These are phyloP conservation scores for Clarireedia homoeocarpa DNA, from an alignment of 2,329 filamentous ascomycete species.

Conservation along the genomic window DNA sequence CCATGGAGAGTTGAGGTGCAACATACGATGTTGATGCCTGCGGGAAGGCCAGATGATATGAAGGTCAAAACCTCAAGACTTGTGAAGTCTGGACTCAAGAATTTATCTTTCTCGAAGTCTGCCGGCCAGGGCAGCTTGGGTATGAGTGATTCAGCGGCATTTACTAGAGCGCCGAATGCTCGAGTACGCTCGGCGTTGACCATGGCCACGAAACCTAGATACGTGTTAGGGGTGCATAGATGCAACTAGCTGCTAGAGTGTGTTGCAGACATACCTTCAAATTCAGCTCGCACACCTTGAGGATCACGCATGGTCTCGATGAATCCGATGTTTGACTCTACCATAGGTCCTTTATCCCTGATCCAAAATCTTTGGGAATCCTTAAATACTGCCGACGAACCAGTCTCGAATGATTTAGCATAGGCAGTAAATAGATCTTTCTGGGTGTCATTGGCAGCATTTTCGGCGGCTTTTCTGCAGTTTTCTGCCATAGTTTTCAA, in stretches of 20 bases:
- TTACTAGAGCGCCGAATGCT: slow-evolving; percentile 79
- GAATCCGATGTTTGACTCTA: slow-evolving; percentile 77
- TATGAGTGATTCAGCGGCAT: slow-evolving; percentile 73
- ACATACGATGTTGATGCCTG: slow-evolving; percentile 52
- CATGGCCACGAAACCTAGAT: slow-evolving; percentile 57
- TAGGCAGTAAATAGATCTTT: slow-evolving; percentile 68
- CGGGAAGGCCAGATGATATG: slow-evolving; percentile 54
- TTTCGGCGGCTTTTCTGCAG: slow-evolving; percentile 59
- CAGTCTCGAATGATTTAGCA: slow-evolving; percentile 64
- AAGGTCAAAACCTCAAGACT: slow-evolving; percentile 88
- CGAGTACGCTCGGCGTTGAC: slow-evolving; percentile 87
- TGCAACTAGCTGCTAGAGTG: neutral
- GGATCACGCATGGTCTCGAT: slow-evolving; percentile 83
- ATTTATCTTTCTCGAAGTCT: slow-evolving; percentile 94
- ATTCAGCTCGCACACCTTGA: slow-evolving; percentile 72
- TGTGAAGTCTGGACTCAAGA: slow-evolving; percentile 91
- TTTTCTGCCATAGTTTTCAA: slow-evolving; percentile 62
- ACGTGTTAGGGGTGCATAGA: neutral
- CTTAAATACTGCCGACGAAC: slow-evolving; percentile 71
- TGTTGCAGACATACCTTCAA: slow-evolving; percentile 51
- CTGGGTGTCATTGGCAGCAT: slow-evolving; percentile 67
- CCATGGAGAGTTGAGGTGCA: neutral
- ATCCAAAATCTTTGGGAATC: slow-evolving; percentile 77
- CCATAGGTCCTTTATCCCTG: slow-evolving; percentile 69
- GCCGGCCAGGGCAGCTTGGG: slow-evolving; percentile 80